Evolutionary conservation across 176 grass and related monocot genomes (phyloP).

Genomic region (Aegilops bicornis): DNA sequence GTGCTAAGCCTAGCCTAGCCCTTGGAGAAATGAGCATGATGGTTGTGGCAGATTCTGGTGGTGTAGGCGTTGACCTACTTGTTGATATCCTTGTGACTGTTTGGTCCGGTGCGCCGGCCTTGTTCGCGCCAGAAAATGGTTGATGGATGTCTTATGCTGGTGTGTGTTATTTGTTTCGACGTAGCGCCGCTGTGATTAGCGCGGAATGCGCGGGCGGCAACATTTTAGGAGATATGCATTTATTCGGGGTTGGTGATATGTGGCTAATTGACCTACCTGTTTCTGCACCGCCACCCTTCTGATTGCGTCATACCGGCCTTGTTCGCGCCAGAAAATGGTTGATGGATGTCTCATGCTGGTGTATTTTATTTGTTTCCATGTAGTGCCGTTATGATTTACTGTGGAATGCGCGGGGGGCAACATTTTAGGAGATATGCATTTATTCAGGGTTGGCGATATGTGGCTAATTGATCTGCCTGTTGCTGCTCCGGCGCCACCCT

Average conservation of each 20-base stretch:
- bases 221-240: not conserved
- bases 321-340: not conserved
- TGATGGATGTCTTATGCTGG: not conserved
- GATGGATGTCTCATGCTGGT: not conserved
- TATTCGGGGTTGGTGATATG: too few relatives aligned
- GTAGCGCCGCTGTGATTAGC: not conserved
- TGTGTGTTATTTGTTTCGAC: not conserved
- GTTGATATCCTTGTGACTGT: not conserved
- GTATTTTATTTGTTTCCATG: not conserved
- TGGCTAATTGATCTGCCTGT: not conserved
- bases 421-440: not conserved
- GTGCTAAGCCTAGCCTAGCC: not conserved
- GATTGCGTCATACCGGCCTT: not conserved
- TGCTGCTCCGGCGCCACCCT: not conserved
- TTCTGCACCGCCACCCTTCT: not conserved
- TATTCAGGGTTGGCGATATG: too few relatives aligned
- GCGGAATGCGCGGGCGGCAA: not conserved
- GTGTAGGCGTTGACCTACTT: slow-evolving; percentile 16
- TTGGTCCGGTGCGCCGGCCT: not conserved
- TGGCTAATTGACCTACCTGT: not conserved
- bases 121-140: not conserved
- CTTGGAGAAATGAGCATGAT: not conserved
- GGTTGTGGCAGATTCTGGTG: not conserved
- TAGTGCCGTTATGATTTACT: too few relatives aligned
- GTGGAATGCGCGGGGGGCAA: not conserved